Evolutionary conservation across 257 asterid genomes (phyloP), one percentile per base, ranked within the genome.

Genomic region (Nyctanthes arbortristis): DNA sequence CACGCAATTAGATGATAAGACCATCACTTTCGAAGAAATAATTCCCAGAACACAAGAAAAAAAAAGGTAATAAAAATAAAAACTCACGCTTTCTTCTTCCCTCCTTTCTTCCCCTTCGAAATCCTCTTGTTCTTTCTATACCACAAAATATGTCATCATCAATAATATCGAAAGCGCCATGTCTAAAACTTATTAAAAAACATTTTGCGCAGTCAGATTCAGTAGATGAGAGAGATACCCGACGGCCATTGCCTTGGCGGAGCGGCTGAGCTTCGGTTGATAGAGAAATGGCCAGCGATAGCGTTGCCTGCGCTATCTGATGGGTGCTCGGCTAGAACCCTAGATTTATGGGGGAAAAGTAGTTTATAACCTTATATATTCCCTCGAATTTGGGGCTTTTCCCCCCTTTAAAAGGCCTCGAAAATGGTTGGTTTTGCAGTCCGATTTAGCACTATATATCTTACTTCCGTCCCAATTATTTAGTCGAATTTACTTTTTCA

Each of bases 71-170:
- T 31, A 24, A 33, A 36, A n/a, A 40, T 3, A 22, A 2, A 45
- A 20, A 65, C 72, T 40, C 24, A 76, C 72, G 56, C 76, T 40
- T 79, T 79, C 84, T 79, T 79, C 79, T 79, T 79, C 40, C 84
- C 84, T 55, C 84, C 84, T 61, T 79, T 79, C 74, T 79, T 76
- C 27, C 84, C 78, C 78, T 74, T 74, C 30, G 78, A 74, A 24
- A 74, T 67, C 81, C 81, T 68, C 76, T 78, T 77, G 78, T 77
- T 77, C 81, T 77, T 77, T 30, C 81, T 77, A 61, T 12, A 61
- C 39, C 36, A 63, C 3, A 68, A 18, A 25, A 52, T 7, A 22
- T 24, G 59, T 18, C n/a, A 14, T 20, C 31, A 20, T 24, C 59
- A 52, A 20, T 52, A 52, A 35, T 40, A 14, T 68, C 54, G 5